phyloP scores from a whole-genome alignment of 2,329 filamentous ascomycete species.

The Coniella lustricola region DNA sequence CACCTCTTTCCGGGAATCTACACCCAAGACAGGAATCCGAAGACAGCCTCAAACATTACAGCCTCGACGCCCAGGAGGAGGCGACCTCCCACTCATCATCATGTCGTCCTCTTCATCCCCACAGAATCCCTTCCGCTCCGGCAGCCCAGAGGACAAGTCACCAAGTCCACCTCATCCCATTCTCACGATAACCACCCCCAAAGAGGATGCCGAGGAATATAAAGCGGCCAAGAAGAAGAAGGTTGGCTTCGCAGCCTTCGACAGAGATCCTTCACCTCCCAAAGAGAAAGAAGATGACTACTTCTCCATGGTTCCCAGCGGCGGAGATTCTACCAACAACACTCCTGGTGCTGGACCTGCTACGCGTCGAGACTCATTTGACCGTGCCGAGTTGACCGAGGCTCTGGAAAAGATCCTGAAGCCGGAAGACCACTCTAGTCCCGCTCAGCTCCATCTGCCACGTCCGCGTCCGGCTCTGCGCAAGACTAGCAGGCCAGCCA shows the following conservation, averaged over 20 bases:
- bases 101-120: background rate
- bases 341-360: constrained; percentile 8
- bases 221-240: constrained; percentile 23
- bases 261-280: constrained; percentile 13
- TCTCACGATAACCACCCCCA: constrained; percentile 10
- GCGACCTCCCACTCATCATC: background rate
- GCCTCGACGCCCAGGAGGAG: no score
- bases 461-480: constrained; percentile 22
- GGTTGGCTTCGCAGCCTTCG: constrained; percentile 24
- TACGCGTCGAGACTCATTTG: constrained; percentile 20
- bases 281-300: constrained; percentile 12
- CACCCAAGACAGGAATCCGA: no score
- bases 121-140: background rate
- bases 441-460: constrained; percentile 7
- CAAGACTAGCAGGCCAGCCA: constrained; percentile 17
- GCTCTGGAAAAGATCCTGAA: constrained; percentile 21
- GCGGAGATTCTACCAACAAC: constrained; percentile 13
- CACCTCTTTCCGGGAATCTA: no score
- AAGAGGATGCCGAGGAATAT: constrained; percentile 11
- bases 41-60: no score
- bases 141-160: background rate
- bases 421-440: constrained; percentile 18
- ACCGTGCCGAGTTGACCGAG: constrained; percentile 21
- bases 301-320: constrained; percentile 12
- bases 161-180: constrained; percentile 1